phyloP scores from a whole-genome alignment of 2,329 filamentous ascomycete species.

The Fusarium abutilonis region DNA sequence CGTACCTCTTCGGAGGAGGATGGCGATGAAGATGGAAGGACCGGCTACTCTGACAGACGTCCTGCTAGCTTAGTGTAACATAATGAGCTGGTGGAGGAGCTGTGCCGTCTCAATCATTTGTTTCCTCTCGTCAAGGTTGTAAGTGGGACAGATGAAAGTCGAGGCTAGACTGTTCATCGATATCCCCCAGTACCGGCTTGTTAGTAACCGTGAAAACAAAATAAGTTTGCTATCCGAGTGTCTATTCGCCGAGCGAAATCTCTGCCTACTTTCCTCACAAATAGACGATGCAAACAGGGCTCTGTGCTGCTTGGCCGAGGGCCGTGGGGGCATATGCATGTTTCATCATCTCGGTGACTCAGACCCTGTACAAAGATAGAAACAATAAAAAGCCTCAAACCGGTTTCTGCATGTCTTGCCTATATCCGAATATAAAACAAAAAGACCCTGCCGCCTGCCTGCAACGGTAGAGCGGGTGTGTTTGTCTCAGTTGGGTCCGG shows the following conservation, averaged over 20 bases:
- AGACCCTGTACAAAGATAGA: background rate
- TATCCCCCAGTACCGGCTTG: too few relatives aligned
- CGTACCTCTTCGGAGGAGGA: too few relatives aligned
- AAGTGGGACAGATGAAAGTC: too few relatives aligned
- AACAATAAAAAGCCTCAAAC: background rate
- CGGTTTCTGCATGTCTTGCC: background rate
- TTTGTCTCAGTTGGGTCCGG: constrained; percentile 23
- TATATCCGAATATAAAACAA: constrained; percentile 13
- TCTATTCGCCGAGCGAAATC: background rate
- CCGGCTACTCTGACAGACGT: too few relatives aligned
- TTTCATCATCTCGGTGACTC: background rate
- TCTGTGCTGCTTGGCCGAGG: background rate
- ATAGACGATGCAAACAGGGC: background rate
- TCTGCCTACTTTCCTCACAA: background rate
- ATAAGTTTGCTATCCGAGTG: too few relatives aligned
- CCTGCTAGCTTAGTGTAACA: too few relatives aligned
- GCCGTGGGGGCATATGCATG: background rate
- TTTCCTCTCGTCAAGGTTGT: too few relatives aligned
- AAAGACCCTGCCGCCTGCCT: constrained; percentile 8
- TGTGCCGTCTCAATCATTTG: too few relatives aligned
- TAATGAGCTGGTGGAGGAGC: too few relatives aligned
- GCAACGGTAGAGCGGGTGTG: constrained; percentile 5
- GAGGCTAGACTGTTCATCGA: too few relatives aligned
- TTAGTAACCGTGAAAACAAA: too few relatives aligned
- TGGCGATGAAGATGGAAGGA: too few relatives aligned